A percentile compares a stretch with the other conserved stretches of the same genome.
Evolutionary conservation across 2,329 filamentous ascomycete genomes (phyloP).

Genomic region (Balansia obtecta): DNA sequence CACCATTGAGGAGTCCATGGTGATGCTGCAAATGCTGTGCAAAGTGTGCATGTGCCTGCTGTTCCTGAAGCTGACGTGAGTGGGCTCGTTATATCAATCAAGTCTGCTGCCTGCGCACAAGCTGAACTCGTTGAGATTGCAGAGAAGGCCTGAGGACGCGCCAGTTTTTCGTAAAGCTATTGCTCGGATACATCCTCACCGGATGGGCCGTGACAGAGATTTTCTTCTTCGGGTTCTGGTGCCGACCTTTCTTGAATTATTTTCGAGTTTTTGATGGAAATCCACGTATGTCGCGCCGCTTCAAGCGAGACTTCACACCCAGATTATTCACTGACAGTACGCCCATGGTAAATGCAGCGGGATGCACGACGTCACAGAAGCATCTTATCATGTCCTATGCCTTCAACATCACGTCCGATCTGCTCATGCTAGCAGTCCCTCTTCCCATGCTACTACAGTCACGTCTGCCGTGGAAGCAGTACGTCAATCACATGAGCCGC

Average conservation of each 20-base stretch:
- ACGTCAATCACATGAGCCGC: not conserved
- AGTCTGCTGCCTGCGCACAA: no score
- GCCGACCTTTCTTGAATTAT: conserved; percentile 4
- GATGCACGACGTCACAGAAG: conserved; percentile 3
- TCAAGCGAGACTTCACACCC: no score
- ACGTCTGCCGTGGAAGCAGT: conserved; percentile 5
- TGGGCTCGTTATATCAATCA: not conserved
- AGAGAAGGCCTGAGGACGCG: conserved; percentile 2
- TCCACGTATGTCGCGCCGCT: not conserved
- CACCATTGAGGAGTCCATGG: conserved; percentile 5
- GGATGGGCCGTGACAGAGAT: conserved; percentile 3
- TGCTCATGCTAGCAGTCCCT: conserved; percentile 3
- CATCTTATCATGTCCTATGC: conserved; percentile 2
- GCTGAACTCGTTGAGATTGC: not conserved
- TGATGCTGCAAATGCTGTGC: conserved; percentile 5
- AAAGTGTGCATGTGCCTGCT: conserved; percentile 6
- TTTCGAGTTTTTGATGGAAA: conserved; percentile 2
- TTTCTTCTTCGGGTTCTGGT: conserved; percentile 5
- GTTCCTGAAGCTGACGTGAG: conserved; percentile 4
- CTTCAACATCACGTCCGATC: conserved; percentile 3
- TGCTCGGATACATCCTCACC: not conserved
- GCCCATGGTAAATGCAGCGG: not conserved
- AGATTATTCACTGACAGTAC: not conserved
- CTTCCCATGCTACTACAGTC: conserved; percentile 2
- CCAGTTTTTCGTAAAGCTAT: not conserved